These are phyloP conservation scores for Lyophyllum atratum DNA, from an alignment of 768 basidiomycete genomes.

Conservation along the genomic window DNA sequence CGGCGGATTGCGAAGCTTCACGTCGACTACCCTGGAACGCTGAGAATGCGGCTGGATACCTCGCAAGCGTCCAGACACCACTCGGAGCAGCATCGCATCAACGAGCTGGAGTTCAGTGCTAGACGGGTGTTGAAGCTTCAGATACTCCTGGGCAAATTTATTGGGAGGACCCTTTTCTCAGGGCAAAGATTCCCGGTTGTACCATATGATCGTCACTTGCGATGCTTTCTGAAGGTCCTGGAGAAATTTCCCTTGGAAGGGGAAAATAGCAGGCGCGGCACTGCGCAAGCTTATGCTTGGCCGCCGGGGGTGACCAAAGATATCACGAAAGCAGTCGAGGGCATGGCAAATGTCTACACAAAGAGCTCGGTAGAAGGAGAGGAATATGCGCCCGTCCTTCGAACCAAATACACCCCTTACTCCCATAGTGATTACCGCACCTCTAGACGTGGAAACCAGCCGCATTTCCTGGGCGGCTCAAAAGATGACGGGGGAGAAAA, in stretches of 20 bases:
- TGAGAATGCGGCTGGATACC: conserved; percentile 15
- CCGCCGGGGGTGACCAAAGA: conserved; percentile 12
- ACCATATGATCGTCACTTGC: conserved; percentile 25
- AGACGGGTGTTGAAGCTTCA: conserved; percentile 18
- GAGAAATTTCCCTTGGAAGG: conserved; percentile 14
- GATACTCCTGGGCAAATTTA: conserved; percentile 12
- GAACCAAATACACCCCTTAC: conserved; percentile 18
- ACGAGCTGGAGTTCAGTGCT: conserved; percentile 10
- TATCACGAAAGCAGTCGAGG: conserved; percentile 16
- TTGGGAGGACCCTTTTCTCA: conserved; percentile 20
- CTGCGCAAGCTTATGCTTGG: not conserved
- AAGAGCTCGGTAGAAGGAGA: not conserved
- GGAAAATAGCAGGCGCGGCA: not conserved
- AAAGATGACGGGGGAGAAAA: not conserved
- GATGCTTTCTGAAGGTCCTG: conserved; percentile 24
- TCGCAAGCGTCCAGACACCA: conserved; percentile 20
- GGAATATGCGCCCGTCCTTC: conserved; percentile 2
- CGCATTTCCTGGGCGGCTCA: conserved; percentile 10
- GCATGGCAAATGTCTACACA: conserved; percentile 11
- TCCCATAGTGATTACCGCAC: conserved; percentile 4
- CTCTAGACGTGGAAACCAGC: conserved; percentile 7
- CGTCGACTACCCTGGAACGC: conserved; percentile 16
- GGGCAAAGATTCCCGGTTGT: conserved; percentile 21
- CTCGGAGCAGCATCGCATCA: conserved; percentile 15
- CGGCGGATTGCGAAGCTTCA: conserved; percentile 20